Conservation (phyloP, 1,284 basidiomycete genomes). For the Neolentinus lepideus region DNA sequence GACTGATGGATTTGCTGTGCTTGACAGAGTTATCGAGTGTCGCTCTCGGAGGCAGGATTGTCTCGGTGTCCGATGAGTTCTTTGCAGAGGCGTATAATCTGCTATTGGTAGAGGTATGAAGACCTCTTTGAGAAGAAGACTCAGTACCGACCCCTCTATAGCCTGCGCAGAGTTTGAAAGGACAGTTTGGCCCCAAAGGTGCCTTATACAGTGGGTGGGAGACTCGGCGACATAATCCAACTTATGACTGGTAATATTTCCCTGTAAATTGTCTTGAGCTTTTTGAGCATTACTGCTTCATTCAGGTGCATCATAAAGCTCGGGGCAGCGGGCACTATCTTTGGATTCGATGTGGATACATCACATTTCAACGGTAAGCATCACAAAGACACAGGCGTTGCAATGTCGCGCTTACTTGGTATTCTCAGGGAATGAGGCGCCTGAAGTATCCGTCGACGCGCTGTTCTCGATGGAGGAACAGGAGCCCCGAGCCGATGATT, state of each 20-base stretch:
- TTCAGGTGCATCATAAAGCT: constrained; percentile 85
- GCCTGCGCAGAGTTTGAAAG: constrained; percentile 81
- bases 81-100: constrained; percentile 87
- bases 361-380: constrained; percentile 83
- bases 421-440: constrained; percentile 79
- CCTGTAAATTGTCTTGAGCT: not conserved
- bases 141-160: constrained; percentile 20
- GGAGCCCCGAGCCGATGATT: constrained; percentile 36
- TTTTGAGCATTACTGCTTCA: not conserved
- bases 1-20: not conserved
- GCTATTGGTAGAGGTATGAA: constrained; percentile 69
- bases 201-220: constrained; percentile 97
- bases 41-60: constrained; percentile 73
- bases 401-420: not conserved
- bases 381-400: not conserved
- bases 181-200: constrained; percentile 94
- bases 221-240: constrained; percentile 80
- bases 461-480: constrained; percentile 43
- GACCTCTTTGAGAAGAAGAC: not conserved
- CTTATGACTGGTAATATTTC: constrained; percentile 76
- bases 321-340: constrained; percentile 70
- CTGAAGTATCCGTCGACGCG: constrained; percentile 69
- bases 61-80: constrained; percentile 90
- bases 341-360: constrained; percentile 95
- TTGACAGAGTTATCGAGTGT: constrained; percentile 84